Evolutionary conservation across 1,284 basidiomycete species (phyloP).

Genomic region (Ceratobasidium sp.): DNA sequence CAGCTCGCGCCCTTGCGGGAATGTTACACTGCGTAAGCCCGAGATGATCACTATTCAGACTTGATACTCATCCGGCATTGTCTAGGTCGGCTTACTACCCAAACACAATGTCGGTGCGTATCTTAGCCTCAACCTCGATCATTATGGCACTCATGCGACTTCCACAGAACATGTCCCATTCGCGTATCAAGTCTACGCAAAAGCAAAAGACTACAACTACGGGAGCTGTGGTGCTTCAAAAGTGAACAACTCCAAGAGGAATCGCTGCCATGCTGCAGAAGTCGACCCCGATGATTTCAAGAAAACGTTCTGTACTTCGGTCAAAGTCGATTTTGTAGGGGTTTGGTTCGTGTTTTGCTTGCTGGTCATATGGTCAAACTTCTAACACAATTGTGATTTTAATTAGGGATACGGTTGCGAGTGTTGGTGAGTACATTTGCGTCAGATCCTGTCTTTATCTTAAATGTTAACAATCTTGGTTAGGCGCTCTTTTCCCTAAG

Average conservation of each 20-base stretch:
- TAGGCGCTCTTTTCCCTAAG: constrained; percentile 3
- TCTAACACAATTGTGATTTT: too few species aligned
- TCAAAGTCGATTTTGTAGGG: constrained; percentile 45
- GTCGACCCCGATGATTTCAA: constrained; percentile 42
- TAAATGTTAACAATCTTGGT: not conserved
- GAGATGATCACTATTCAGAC: not conserved
- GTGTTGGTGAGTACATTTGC: constrained; percentile 21
- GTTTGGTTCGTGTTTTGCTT: constrained; percentile 41
- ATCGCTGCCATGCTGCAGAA: not conserved
- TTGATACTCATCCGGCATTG: not conserved
- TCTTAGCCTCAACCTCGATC: not conserved
- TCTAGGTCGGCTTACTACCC: constrained; percentile 8
- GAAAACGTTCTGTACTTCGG: constrained; percentile 41
- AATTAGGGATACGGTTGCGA: constrained; percentile 44
- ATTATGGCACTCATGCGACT: not conserved
- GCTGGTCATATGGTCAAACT: not conserved
- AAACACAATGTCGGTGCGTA: constrained; percentile 29
- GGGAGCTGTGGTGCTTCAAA: not conserved
- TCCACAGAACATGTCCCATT: constrained; percentile 44
- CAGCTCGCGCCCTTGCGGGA: constrained; percentile 42
- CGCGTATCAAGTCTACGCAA: constrained; percentile 44
- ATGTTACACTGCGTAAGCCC: constrained; percentile 38
- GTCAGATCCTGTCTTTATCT: too few species aligned
- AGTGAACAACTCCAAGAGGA: not conserved
- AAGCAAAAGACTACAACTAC: not conserved